Percentiles rank a stretch among this genome's conserved stretches.
phyloP scores from a whole-genome alignment of 1,139 yeast species.

The Geotrichum histeridarum region DNA sequence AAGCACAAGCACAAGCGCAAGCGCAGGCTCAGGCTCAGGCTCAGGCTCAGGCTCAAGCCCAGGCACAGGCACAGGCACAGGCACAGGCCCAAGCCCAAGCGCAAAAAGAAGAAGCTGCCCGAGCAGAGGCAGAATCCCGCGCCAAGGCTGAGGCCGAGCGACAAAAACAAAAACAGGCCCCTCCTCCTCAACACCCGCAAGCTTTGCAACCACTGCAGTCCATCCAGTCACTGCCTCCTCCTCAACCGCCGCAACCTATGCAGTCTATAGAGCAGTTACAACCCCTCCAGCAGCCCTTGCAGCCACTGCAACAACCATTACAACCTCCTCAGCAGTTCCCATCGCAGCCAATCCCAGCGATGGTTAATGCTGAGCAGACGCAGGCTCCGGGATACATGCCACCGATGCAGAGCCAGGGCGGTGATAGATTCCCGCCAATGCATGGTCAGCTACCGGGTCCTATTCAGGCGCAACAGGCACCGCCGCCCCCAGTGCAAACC shows the following conservation, averaged over 20 bases:
- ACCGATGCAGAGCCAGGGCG: slow-evolving; percentile 2
- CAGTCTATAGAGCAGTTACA: neutral
- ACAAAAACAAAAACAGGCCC: neutral
- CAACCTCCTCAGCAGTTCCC: neutral
- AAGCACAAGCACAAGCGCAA: slow-evolving; percentile 1
- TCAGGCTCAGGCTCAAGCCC: slow-evolving; percentile 6
- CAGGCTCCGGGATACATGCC: neutral
- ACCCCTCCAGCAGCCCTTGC: neutral
- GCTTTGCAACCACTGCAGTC: neutral
- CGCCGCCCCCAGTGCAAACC: neutral
- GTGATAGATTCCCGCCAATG: too few species aligned
- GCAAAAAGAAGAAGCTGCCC: slow-evolving; percentile 2
- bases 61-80: slow-evolving; percentile 32
- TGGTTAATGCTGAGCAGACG: neutral
- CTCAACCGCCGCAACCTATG: neutral
- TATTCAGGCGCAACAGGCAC: neutral
- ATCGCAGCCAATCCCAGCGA: neutral
- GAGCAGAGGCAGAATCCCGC: slow-evolving; percentile 1
- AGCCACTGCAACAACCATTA: neutral
- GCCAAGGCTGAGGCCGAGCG: slow-evolving; percentile 6
- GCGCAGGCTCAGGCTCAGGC: neutral
- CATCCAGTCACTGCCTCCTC: neutral
- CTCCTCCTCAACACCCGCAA: neutral
- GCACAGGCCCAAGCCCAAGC: slow-evolving; percentile 27
- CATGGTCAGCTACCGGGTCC: neutral